Base-by-base conservation (phyloP, 495 filamentous ascomycete species). In the Daldinia vernicosa region DNA sequence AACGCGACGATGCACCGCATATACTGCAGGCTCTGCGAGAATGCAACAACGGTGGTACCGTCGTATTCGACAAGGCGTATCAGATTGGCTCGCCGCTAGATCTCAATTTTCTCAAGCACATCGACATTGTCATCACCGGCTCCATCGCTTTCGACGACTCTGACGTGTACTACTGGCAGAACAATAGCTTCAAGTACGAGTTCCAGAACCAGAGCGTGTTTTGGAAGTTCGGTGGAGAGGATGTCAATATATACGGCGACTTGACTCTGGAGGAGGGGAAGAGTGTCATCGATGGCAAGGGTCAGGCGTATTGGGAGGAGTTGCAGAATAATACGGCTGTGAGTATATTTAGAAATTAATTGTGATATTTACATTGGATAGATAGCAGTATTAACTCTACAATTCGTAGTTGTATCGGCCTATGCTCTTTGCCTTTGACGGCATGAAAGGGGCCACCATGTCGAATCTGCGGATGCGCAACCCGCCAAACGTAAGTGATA, bases 271-370 rank as follows among this genome's bases (percentile, higher is more conserved):
- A 61, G 30, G 70, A 69, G 37, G 77, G 68, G 0, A 65, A 66
- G 51, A 74, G 71, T 50, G 64, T 75, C 15, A 71, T 80, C 5
- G 71, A 79, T 56, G 77, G 74, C 14, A 72, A 37, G 19, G 89
- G 90, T 1, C 89, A 92, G 75, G 83, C 88, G 14, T 91, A 89
- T 88, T 92, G 91, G 75, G 89, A 92, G 74, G 76, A 84, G 11
- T 88, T 88, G 56, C 86, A 84, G 0, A 61, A 74, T 32, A 79
- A 91, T 66, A 12, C 83, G 0, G 67, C 67, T 17, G 70, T 72
- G 22, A 63, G 66, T 63, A 5, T 0, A 32, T 6, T 51, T 9
- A 32, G n/a, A n/a, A n/a, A n/a, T n/a, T 14, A 9, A 33, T 33
- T 33, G 27, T 9, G 22, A 17, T 43, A 2, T 7, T 19, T 17